Percentiles rank a stretch among this genome's conserved stretches.
Conservation (phyloP, 2,329 filamentous ascomycete species). For the Hypoxylon sp. region DNA sequence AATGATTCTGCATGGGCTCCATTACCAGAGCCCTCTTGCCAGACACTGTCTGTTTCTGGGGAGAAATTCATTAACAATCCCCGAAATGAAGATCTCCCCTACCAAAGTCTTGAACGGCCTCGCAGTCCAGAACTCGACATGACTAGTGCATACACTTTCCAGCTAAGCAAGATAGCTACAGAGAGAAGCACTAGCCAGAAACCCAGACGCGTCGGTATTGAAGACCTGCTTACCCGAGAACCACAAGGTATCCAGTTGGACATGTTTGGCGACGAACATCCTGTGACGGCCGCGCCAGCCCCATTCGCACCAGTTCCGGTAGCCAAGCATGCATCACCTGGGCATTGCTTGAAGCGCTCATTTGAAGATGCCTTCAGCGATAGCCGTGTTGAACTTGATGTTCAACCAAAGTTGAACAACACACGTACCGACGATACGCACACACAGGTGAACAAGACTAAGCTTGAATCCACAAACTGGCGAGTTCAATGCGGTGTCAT, state of each 20-base stretch:
- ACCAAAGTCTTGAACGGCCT: slow-evolving; percentile 19
- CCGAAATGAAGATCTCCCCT: slow-evolving; percentile 27
- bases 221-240: slow-evolving; percentile 51
- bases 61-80: slow-evolving; percentile 55
- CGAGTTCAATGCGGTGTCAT: neutral
- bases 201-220: slow-evolving; percentile 49
- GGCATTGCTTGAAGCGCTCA: slow-evolving; percentile 46
- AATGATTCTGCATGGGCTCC: slow-evolving; percentile 40
- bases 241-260: slow-evolving; percentile 30
- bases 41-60: slow-evolving; percentile 48
- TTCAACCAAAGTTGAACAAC: neutral
- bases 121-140: slow-evolving; percentile 52
- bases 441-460: neutral
- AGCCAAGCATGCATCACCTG: neutral
- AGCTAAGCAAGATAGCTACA: slow-evolving; percentile 50
- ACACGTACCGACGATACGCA: neutral
- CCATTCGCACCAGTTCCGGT: neutral
- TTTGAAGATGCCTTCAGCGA: slow-evolving; percentile 49
- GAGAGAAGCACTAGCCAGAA: slow-evolving; percentile 26
- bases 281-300: neutral
- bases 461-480: neutral
- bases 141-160: slow-evolving; percentile 54
- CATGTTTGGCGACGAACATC: neutral
- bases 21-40: slow-evolving; percentile 40
- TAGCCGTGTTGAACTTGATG: slow-evolving; percentile 9